Conservation (phyloP, 192 early-diverging fungal species). For the Rhizoclosmatium globosum region DNA sequence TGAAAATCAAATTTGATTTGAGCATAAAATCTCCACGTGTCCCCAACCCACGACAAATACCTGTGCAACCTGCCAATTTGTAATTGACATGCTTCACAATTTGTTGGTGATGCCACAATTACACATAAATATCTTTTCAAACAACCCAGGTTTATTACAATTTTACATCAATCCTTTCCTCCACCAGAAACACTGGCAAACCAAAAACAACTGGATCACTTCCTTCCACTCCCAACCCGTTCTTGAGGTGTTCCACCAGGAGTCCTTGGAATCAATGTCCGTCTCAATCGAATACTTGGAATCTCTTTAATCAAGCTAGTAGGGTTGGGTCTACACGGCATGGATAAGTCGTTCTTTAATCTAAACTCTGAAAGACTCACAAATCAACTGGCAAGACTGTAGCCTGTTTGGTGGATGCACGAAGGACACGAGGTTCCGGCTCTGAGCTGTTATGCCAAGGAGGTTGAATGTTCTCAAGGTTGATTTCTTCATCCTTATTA, state of each 20-base stretch:
- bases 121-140: no score
- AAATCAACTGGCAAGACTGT: not conserved
- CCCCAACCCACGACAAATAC: no score
- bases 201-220: no score
- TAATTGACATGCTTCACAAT: no score
- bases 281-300: slow-evolving; percentile 8
- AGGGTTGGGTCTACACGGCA: not conserved
- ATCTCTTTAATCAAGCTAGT: slow-evolving; percentile 1
- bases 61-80: no score
- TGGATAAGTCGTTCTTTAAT: not conserved
- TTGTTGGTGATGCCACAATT: no score
- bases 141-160: no score
- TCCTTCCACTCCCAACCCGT: not conserved
- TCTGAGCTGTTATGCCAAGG: not conserved
- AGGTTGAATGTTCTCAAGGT: not conserved
- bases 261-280: slow-evolving; percentile 4
- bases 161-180: no score
- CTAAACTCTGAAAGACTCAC: not conserved
- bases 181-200: no score
- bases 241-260: slow-evolving; percentile 17
- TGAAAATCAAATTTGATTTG: no score
- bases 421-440: not conserved
- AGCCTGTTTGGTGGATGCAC: not conserved
- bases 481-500: not conserved
- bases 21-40: no score